Percentiles rank a stretch among this genome's conserved stretches.
These are phyloP conservation scores for Sicyos edulis DNA, from an alignment of 306 rosid species.

Conservation along the genomic window DNA sequence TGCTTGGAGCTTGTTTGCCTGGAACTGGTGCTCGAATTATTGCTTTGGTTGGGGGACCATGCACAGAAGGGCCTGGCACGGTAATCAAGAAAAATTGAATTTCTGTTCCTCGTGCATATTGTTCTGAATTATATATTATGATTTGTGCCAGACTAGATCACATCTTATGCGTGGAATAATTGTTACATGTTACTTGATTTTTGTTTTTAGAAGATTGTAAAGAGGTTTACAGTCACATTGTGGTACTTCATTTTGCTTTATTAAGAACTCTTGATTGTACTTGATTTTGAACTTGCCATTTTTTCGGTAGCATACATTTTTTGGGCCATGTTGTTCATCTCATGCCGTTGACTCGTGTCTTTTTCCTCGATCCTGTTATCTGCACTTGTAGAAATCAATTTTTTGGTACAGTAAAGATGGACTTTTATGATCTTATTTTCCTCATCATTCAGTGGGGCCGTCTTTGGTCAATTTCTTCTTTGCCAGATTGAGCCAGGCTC, in stretches of 20 bases:
- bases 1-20: slow-evolving; percentile 84
- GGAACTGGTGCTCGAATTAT: slow-evolving; percentile 91
- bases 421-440: neutral
- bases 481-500: neutral
- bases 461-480: neutral
- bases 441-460: neutral
- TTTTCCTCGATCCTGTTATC: neutral
- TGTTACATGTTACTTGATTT: neutral
- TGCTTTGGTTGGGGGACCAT: slow-evolving; percentile 96
- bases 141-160: slow-evolving; percentile 2
- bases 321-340: slow-evolving; percentile 1
- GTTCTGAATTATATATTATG: slow-evolving; percentile 9
- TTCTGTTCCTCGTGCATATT: neutral
- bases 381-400: neutral
- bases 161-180: neutral
- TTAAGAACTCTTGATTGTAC: neutral
- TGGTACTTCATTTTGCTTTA: neutral
- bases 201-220: neutral
- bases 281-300: slow-evolving; percentile 4
- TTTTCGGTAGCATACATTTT: slow-evolving; percentile 2
- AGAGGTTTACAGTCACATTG: neutral
- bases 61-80: slow-evolving; percentile 98
- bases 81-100: slow-evolving; percentile 30
- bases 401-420: neutral
- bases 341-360: neutral